Percentiles rank a stretch among this genome's conserved stretches.
Evolutionary conservation across 2,329 filamentous ascomycete genomes (phyloP).

Genomic region (Penicillium expansum): DNA sequence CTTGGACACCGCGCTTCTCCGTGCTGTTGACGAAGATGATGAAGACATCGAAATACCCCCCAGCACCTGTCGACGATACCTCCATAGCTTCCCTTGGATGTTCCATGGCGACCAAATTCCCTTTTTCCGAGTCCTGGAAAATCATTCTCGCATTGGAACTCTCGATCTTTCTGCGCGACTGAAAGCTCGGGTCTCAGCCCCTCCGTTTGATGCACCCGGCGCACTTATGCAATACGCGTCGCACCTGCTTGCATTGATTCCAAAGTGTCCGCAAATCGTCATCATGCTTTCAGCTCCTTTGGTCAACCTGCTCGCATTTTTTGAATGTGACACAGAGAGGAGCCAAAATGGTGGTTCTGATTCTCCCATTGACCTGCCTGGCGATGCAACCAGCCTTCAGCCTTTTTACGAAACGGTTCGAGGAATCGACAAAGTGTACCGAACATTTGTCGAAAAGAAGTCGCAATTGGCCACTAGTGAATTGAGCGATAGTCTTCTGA

Average conservation of each 20-base stretch:
- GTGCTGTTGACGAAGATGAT: conserved; percentile 25
- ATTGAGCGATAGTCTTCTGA: conserved; percentile 38
- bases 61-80: conserved; percentile 34
- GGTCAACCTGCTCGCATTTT: conserved; percentile 26
- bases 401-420: conserved; percentile 31
- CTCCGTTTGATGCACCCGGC: conserved; percentile 27
- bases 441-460: conserved; percentile 43
- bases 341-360: conserved; percentile 24
- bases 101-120: conserved; percentile 37
- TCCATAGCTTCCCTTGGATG: conserved; percentile 36
- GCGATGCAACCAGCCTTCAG: conserved; percentile 19
- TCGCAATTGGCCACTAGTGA: conserved; percentile 44
- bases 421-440: conserved; percentile 37
- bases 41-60: conserved; percentile 28
- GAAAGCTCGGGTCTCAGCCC: conserved; percentile 28
- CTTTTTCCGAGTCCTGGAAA: conserved; percentile 37
- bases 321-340: conserved; percentile 33
- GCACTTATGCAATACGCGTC: conserved; percentile 32
- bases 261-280: conserved; percentile 30
- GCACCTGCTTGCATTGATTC: conserved; percentile 28
- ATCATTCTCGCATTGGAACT: conserved; percentile 29
- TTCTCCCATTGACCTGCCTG: conserved; percentile 17
- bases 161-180: conserved; percentile 29
- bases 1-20: conserved; percentile 40
- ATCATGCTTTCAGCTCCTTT: conserved; percentile 23